These are phyloP conservation scores for Sicyos edulis DNA, from an alignment of 306 rosid species.

Conservation along the genomic window DNA sequence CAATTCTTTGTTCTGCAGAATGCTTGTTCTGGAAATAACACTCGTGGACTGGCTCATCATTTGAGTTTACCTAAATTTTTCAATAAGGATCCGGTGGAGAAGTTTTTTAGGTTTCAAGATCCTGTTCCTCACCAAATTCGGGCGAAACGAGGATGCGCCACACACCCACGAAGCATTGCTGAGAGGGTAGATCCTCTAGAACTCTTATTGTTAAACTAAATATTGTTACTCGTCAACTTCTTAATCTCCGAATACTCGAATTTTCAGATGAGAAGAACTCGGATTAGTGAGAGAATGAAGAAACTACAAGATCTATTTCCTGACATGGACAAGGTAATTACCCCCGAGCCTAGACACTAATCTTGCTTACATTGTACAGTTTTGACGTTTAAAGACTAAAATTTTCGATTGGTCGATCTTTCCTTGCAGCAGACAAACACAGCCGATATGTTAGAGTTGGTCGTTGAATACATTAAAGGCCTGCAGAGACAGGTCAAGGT, in stretches of 20 bases:
- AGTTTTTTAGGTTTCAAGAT: constrained; percentile 48
- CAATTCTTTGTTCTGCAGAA: constrained; percentile 29
- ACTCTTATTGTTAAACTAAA: background rate
- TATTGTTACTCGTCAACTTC: background rate
- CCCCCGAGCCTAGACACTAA: background rate
- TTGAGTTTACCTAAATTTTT: constrained; percentile 57
- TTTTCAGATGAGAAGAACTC: constrained; percentile 68
- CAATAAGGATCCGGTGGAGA: constrained; percentile 44
- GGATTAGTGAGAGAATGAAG: constrained; percentile 81
- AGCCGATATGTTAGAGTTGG: constrained; percentile 79
- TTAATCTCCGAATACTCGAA: background rate
- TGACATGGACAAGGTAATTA: constrained; percentile 66
- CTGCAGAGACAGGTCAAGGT: constrained; percentile 75
- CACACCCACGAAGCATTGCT: constrained; percentile 95
- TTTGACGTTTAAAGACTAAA: background rate
- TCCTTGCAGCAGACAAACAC: constrained; percentile 71
- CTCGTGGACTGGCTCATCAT: constrained; percentile 52
- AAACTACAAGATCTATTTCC: constrained; percentile 73
- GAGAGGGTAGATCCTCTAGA: constrained; percentile 48
- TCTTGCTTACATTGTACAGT: background rate
- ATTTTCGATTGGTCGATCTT: background rate
- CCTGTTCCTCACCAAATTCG: constrained; percentile 67
- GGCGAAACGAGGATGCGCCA: constrained; percentile 90
- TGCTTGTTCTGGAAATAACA: constrained; percentile 34
- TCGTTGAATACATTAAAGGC: constrained; percentile 63